Evolutionary conservation across 2,329 filamentous ascomycete genomes (phyloP).

Genomic region (Phaeoacremonium minimum): DNA sequence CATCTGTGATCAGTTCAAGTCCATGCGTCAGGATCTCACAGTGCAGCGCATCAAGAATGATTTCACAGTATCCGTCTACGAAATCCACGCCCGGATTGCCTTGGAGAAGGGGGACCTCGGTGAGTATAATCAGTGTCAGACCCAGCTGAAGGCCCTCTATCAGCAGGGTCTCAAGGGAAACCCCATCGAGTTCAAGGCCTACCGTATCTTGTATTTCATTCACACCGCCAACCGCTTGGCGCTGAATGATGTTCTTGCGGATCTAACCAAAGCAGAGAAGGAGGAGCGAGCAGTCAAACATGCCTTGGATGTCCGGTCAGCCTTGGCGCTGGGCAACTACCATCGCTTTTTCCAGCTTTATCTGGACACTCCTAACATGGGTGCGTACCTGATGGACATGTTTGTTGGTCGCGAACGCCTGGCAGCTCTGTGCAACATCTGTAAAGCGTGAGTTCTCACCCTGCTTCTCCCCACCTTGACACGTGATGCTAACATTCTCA

Average conservation of each 20-base stretch:
- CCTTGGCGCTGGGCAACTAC: slow-evolving; percentile 90
- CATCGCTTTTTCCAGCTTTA: slow-evolving; percentile 98
- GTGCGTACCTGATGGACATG: slow-evolving; percentile 98
- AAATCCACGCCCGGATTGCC: slow-evolving; percentile 95
- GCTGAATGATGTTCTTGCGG: slow-evolving; percentile 96
- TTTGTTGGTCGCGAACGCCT: slow-evolving; percentile 93
- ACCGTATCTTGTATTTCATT: slow-evolving; percentile 99
- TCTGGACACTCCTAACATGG: slow-evolving; percentile 92
- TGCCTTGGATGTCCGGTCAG: slow-evolving; percentile 85
- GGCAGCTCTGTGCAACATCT: slow-evolving; percentile 84
- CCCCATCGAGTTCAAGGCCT: slow-evolving; percentile 94
- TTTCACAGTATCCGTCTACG: slow-evolving; percentile 94
- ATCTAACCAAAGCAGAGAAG: slow-evolving; percentile 98
- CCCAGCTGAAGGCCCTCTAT: slow-evolving; percentile 90
- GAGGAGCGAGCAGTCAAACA: slow-evolving; percentile 79
- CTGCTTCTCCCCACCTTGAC: neutral
- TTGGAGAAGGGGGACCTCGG: slow-evolving; percentile 97
- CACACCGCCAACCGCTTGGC: slow-evolving; percentile 97
- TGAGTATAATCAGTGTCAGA: slow-evolving; percentile 99
- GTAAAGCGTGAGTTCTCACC: slow-evolving; percentile 75
- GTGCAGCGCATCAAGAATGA: slow-evolving; percentile 96
- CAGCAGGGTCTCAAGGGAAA: slow-evolving; percentile 82
- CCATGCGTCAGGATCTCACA: slow-evolving; percentile 93
- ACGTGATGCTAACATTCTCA: slow-evolving; percentile 36
- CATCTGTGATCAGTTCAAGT: slow-evolving; percentile 99